Evolutionary conservation across 2,329 filamentous ascomycete species (phyloP), one percentile per base, ranked within the genome.

Genomic region (Arthroderma sp.): DNA sequence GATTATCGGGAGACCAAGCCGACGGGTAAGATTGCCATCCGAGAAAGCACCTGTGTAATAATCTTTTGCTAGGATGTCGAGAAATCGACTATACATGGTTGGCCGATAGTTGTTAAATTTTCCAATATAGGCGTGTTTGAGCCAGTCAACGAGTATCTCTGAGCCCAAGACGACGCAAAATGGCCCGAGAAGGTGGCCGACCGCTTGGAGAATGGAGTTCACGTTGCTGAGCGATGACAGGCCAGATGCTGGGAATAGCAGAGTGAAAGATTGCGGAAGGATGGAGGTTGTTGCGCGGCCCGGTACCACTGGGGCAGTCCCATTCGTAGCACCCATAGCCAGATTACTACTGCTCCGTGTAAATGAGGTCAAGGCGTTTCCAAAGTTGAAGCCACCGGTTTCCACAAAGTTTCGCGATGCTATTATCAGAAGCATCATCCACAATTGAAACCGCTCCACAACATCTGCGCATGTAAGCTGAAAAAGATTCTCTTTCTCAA

Each of bases 101-200:
- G 91, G 91, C 51, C 91, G 89, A 53, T 88, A 87, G 55, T 94
- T 94, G 71, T 98, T 98, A 69, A 98, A 98, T 60, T 98, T 98
- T 60, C 81, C 88, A 60, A 98, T 93, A 60, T 96, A 98, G 22
- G 86, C 86, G 59, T 98, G 93, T 63, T 98, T 98, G 61, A 95
- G 77, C 77, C 85, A 88, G 64, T 98, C 91, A 1, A 98, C 91
- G 6, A 94, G 68, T 81, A 95, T 95, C 65, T 98, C 91, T 50
- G 87, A 94, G 1, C 88, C 89, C 5, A 98, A 76, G 0, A 98
- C 93, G 5, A 98, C 80, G 8, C 98, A 67, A 54, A 98, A 98
- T 0, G 91, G 93, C 0, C 86, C 88, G 3, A 98, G 69, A 0
- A 98, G 83, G 59, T 95, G 88, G 6, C 85, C 86, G 0, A 69